These are phyloP conservation scores for Botrytis galanthina DNA, from an alignment of 2,329 filamentous ascomycete genomes.

Conservation along the genomic window DNA sequence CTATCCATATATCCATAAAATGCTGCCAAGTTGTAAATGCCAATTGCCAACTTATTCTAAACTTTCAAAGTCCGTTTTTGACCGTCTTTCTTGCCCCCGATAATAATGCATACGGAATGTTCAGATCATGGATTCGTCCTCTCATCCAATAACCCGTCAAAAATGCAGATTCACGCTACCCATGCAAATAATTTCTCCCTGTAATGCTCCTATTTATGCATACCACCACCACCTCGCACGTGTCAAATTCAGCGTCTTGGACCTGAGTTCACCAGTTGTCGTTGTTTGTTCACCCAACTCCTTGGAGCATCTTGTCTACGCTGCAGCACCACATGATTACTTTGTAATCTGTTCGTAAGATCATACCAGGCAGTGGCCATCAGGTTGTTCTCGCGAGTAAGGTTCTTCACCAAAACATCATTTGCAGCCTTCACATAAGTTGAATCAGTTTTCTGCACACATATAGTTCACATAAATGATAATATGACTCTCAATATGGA, in stretches of 20 bases:
- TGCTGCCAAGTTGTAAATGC: neutral
- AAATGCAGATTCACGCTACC: constrained; percentile 13
- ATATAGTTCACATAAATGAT: constrained; percentile 19
- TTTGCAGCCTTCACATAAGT: constrained; percentile 33
- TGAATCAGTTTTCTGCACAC: constrained; percentile 21
- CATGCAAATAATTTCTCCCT: neutral
- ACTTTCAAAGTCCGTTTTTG: neutral
- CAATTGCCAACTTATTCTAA: constrained; percentile 2
- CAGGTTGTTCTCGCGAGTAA: constrained; percentile 74
- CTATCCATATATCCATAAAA: constrained; percentile 22
- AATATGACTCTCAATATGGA: constrained; percentile 6
- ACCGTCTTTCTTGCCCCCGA: neutral
- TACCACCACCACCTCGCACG: neutral
- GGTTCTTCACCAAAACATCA: constrained; percentile 48
- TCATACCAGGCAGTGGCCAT: constrained; percentile 87
- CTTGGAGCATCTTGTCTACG: constrained; percentile 70
- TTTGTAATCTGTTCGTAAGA: constrained; percentile 73
- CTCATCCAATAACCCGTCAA: constrained; percentile 2
- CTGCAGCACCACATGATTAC: constrained; percentile 77
- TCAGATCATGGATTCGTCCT: constrained; percentile 17
- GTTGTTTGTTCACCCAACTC: constrained; percentile 83
- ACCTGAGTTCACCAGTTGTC: constrained; percentile 59
- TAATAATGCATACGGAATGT: constrained; percentile 9
- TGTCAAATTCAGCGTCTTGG: constrained; percentile 29
- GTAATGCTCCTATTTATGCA: neutral